These are phyloP conservation scores for Termitomyces eurrhizus DNA, from an alignment of 768 basidiomycete species.

Conservation along the genomic window DNA sequence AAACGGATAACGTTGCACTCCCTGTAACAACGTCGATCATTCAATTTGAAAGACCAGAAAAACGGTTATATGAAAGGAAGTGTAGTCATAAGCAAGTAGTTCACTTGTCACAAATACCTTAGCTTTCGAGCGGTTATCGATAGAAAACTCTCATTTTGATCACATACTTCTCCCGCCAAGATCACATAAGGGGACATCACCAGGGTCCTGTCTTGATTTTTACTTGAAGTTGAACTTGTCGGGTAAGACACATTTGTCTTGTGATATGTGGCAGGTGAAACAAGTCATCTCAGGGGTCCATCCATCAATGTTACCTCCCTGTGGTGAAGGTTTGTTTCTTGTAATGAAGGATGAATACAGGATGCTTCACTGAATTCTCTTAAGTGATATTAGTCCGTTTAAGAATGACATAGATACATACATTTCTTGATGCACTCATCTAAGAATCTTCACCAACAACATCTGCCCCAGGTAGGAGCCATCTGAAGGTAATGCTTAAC, in stretches of 20 bases:
- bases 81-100: neutral
- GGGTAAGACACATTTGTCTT: neutral
- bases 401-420: neutral
- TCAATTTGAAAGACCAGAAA: neutral
- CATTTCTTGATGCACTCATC: neutral
- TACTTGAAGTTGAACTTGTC: neutral
- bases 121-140: too few relatives aligned
- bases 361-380: neutral
- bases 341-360: neutral
- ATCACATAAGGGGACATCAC: neutral
- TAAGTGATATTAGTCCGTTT: neutral
- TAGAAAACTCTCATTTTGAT: neutral
- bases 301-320: too few relatives aligned
- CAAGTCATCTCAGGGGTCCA: neutral
- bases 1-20: neutral
- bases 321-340: neutral
- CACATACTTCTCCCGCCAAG: too few relatives aligned
- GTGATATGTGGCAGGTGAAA: neutral
- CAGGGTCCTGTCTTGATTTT: neutral
- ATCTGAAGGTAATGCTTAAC: conserved; percentile 84
- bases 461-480: conserved; percentile 83
- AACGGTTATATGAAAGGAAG: neutral
- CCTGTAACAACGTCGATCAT: neutral
- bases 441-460: conserved; percentile 47
- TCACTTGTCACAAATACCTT: neutral